Percentiles rank a stretch among this genome's conserved stretches.
Conservation (phyloP, 1,139 yeast genomes). For the Magnusiomyces suaveolens region DNA sequence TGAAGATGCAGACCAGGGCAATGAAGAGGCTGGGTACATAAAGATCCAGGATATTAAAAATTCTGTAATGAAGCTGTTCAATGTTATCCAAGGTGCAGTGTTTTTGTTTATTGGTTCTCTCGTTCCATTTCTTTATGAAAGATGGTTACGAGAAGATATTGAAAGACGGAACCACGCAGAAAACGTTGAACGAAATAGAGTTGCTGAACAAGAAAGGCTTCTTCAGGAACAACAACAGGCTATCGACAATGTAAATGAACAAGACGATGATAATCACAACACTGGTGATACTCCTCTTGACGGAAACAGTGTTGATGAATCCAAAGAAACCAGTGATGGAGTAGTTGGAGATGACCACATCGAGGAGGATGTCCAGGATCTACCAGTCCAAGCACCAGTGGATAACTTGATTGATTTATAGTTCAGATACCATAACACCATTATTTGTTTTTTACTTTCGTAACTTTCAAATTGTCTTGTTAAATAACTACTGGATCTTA, state of each 20-base stretch:
- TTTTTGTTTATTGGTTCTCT: slow-evolving; percentile 21
- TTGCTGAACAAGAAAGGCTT: not conserved
- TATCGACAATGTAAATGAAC: not conserved
- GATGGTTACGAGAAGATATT: slow-evolving; percentile 22
- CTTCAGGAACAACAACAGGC: not conserved
- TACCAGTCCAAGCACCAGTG: not conserved
- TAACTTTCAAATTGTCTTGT: too few species aligned
- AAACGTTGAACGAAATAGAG: not conserved
- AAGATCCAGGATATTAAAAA: not conserved
- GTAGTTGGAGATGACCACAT: not conserved
- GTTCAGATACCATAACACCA: not conserved
- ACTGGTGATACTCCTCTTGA: too few species aligned
- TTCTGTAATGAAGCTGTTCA: slow-evolving; percentile 1
- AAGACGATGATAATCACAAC: not conserved
- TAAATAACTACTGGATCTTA: too few species aligned
- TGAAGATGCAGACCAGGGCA: not conserved
- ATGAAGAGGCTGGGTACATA: not conserved
- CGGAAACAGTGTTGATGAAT: not conserved
- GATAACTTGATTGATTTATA: not conserved
- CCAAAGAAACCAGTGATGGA: too few species aligned
- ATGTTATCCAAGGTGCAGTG: slow-evolving; percentile 6
- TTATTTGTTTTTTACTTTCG: not conserved
- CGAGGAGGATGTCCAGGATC: not conserved
- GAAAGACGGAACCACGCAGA: slow-evolving; percentile 17
- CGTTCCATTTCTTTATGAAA: slow-evolving; percentile 21